Base-by-base conservation (phyloP, 305 asterid species). In the Ilex paraguariensis region DNA sequence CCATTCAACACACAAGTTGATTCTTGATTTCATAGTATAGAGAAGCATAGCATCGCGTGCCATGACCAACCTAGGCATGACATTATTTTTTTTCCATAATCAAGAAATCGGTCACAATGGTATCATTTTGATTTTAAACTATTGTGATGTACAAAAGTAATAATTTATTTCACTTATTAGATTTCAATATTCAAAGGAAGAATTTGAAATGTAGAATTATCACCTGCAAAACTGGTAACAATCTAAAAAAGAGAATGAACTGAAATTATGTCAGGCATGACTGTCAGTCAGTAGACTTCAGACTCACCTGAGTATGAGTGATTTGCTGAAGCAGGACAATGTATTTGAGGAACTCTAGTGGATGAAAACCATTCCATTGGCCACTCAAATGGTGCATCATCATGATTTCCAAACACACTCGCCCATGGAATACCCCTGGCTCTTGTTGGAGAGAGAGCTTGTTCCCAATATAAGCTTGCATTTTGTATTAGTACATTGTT, bases 331-430 rank as follows among this genome's bases (percentile, higher is more conserved):
- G 88, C 33, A 3, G 88, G 81, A 61, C 95, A 82, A 31, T 15
- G 65, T 63, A 77, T 64, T n/a, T 70, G 78, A 69, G 96, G 99
- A 59, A 93, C 75, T 45, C 97, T 89, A 8, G 70, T 49, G 31
- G 80, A 59, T 4, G 97, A 86, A 78, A 93, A 90, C 99, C 97
- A 93, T 17, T 90, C 95, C 63, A 90, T 48, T 15, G 97, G 96
- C 97, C 97, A 93, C 69, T 76, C 91, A 39, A 90, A 90, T 12
- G 86, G 69, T 15, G 92, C 89, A 73, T 93, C 97, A 21, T 90
- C 99, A 54, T 93, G 97, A 75, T 93, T 93, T 5, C 96, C 99
- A 6, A 93, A 90, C 42, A 93, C 71, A 39, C 83, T 81, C 68
- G 90, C 81, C 86, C 91, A 90, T 13, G 96, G 95, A 61, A 86